These are phyloP conservation scores for Sordaria brevicollis DNA, from an alignment of 495 filamentous ascomycete species.

Conservation along the genomic window DNA sequence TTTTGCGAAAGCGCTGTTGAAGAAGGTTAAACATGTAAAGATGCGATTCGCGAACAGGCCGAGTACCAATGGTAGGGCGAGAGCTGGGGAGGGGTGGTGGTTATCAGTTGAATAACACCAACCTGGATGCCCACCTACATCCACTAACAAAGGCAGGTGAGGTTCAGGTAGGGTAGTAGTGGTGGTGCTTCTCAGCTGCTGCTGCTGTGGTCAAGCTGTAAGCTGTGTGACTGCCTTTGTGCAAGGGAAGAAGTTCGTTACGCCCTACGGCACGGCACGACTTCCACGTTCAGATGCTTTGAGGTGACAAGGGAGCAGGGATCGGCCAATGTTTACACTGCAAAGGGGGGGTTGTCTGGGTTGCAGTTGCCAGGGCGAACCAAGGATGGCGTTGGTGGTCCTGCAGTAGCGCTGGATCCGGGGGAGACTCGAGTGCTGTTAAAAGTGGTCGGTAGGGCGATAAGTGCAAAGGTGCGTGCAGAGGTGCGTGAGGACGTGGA, in stretches of 20 bases:
- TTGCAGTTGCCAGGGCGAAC: constrained; percentile 19
- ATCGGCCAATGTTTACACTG: constrained; percentile 12
- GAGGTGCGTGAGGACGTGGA: not conserved
- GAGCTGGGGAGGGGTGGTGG: not conserved
- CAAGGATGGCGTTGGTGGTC: not conserved
- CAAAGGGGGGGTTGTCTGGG: not conserved
- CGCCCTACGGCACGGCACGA: not conserved
- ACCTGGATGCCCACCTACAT: not conserved
- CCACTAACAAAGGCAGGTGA: not conserved
- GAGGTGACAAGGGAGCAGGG: not conserved
- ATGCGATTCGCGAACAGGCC: not conserved
- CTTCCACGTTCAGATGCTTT: not conserved
- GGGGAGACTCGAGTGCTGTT: not conserved
- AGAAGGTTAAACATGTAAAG: constrained; percentile 28
- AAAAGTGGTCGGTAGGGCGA: not conserved
- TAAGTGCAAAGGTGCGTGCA: not conserved
- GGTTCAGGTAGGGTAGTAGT: not conserved
- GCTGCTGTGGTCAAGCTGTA: not conserved
- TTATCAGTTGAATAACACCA: not conserved
- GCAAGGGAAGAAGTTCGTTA: not conserved
- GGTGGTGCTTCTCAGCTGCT: not conserved
- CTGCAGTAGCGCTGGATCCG: constrained; percentile 1
- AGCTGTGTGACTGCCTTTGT: not conserved
- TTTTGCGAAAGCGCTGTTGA: constrained; percentile 23
- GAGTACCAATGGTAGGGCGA: not conserved